These are phyloP conservation scores for Suillus paluster DNA, from an alignment of 768 basidiomycete genomes.

Conservation along the genomic window DNA sequence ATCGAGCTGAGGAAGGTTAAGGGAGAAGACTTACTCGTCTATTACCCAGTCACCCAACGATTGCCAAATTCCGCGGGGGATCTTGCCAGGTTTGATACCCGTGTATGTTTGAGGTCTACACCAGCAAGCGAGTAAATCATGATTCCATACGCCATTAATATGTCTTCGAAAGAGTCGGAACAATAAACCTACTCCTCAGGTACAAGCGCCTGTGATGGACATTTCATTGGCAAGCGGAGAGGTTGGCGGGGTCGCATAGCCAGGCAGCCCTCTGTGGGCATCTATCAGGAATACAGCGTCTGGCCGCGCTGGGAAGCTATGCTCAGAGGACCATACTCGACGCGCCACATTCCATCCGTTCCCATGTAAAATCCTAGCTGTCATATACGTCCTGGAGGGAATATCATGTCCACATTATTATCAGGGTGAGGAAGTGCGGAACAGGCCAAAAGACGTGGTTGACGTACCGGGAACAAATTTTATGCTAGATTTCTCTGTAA, in stretches of 20 bases:
- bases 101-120: too few relatives aligned
- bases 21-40: background rate
- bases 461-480: conserved; percentile 59
- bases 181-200: background rate
- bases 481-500: conserved; percentile 50
- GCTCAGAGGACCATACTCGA: background rate
- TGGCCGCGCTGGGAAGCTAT: background rate
- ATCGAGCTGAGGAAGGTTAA: background rate
- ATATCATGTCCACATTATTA: background rate
- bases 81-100: background rate
- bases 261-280: background rate
- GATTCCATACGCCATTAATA: too few relatives aligned
- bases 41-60: background rate
- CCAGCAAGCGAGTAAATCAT: too few relatives aligned
- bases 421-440: background rate
- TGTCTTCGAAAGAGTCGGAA: background rate
- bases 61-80: background rate
- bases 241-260: too few relatives aligned
- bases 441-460: background rate
- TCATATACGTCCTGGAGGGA: background rate
- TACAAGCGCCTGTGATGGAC: background rate
- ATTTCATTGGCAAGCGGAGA: background rate
- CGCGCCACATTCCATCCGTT: background rate
- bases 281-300: background rate
- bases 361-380: conserved; percentile 16